phyloP scores from a whole-genome alignment of 208 protist species.

The Phytomonas sp. region DNA sequence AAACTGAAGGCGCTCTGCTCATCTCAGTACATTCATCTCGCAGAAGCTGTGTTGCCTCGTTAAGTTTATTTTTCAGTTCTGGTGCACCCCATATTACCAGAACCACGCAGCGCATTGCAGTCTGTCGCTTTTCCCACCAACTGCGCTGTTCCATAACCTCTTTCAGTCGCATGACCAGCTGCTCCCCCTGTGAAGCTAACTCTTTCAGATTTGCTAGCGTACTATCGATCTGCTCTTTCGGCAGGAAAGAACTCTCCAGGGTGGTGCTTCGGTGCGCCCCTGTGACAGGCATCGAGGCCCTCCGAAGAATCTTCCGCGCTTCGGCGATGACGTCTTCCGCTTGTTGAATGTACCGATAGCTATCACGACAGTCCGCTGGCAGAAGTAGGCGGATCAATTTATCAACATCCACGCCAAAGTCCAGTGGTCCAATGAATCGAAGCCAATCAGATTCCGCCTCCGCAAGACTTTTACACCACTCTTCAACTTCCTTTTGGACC shows the following conservation, averaged over 20 bases:
- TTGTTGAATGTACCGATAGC: not conserved
- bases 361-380: not conserved
- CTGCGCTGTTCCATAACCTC: not conserved
- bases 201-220: not conserved
- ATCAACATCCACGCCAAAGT: not conserved
- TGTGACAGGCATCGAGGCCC: not conserved
- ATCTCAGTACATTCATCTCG: slow-evolving; percentile 1
- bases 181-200: not conserved
- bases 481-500: not conserved
- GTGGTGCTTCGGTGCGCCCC: not conserved
- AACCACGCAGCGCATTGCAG: slow-evolving; percentile 11
- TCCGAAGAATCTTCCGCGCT: not conserved
- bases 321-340: not conserved
- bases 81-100: slow-evolving; percentile 15
- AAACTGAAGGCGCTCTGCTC: not conserved
- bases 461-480: not conserved
- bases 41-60: slow-evolving; percentile 8
- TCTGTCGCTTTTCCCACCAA: slow-evolving; percentile 5
- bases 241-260: not conserved
- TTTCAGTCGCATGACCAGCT: not conserved
- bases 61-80: slow-evolving; percentile 10
- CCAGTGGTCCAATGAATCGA: not conserved
- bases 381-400: not conserved
- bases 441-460: not conserved
- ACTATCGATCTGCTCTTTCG: not conserved